Percentiles rank a stretch among this genome's conserved stretches.
These are phyloP conservation scores for Colletotrichum limetticola DNA, from an alignment of 2,329 filamentous ascomycete genomes.

Conservation along the genomic window DNA sequence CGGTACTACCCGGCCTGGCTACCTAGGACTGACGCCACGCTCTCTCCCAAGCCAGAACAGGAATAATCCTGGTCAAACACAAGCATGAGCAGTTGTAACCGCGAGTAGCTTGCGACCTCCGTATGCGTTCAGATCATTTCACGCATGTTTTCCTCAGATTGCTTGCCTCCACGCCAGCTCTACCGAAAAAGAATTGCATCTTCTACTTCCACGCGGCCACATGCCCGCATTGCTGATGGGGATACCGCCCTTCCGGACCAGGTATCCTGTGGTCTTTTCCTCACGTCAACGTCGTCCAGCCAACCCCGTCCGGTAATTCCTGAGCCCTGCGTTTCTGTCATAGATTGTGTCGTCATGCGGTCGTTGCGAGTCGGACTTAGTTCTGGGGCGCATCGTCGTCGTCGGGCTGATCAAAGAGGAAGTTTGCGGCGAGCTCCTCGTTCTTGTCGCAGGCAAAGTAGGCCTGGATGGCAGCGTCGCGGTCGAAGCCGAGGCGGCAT, in stretches of 20 bases:
- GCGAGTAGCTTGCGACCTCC: constrained; percentile 12
- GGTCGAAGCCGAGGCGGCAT: constrained; percentile 91
- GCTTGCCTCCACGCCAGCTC: constrained; percentile 12
- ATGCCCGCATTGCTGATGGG: background rate
- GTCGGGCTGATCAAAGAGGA: constrained; percentile 96
- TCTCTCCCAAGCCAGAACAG: constrained; percentile 20
- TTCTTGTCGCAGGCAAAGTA: constrained; percentile 99
- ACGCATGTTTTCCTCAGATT: constrained; percentile 14
- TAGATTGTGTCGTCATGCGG: constrained; percentile 30
- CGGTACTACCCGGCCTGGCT: constrained; percentile 31
- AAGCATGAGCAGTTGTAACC: constrained; percentile 23
- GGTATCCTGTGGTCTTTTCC: constrained; percentile 3
- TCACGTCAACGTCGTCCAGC: constrained; percentile 18
- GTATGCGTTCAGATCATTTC: constrained; percentile 7
- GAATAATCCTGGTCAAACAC: constrained; percentile 16
- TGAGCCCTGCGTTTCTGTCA: constrained; percentile 32
- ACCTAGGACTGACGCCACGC: constrained; percentile 30
- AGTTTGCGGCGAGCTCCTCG: constrained; percentile 97
- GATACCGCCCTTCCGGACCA: constrained; percentile 7
- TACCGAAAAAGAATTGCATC: constrained; percentile 1
- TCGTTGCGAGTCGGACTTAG: constrained; percentile 43
- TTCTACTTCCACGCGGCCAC: constrained; percentile 10
- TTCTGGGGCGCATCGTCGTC: constrained; percentile 72
- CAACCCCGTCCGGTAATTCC: constrained; percentile 30
- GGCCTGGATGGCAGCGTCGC: constrained; percentile 94